Evolutionary conservation across 305 asterid species (phyloP), one percentile per base, ranked within the genome.

Genomic region (Stenogyne calaminthoides): DNA sequence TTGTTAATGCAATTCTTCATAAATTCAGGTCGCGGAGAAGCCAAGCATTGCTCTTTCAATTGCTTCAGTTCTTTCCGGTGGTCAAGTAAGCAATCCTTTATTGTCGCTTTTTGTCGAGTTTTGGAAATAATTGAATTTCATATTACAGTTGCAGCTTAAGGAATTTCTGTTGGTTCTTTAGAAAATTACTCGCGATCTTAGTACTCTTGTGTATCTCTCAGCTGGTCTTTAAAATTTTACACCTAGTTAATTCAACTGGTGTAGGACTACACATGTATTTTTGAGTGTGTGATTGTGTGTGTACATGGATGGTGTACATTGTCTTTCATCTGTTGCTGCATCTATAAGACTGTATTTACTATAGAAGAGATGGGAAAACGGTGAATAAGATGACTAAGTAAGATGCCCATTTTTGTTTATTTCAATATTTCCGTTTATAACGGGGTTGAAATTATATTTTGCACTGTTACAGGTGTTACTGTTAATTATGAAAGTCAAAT

Each of bases 11-110:
- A 7, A 42, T 15, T 56, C 29, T 34, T 15, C 2, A 27, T 42
- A 73, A 66, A 63, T 80, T 79, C 83, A 90, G 98, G 96, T 90
- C 8, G 98, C 98, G 7, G 98, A 92, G 84, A 92, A 92, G 84
- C 98, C 98, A 44, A 92, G 98, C 79, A 92, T 92, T 77, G 98
- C 96, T 71, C 85, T 88, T 14, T 86, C 98, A 69, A 87, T 92
- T 72, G 98, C 98, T 67, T 69, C 96, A 42, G 91, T 81, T 62
- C 87, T 92, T 67, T 88, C 98, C 51, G 84, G 83, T 63, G 96
- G 91, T 66, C 91, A 91, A 74, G 98, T 88, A 88, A 75, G 88
- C 16, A 44, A 18, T 77, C 25, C 47, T 63, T 54, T 69, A 52
- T 36, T 29, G 6, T 55, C 19, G 36, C 46, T 5, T 70, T 58